Conservation (phyloP, 1,284 basidiomycete species). For the Ustanciosporium gigantosporum region DNA sequence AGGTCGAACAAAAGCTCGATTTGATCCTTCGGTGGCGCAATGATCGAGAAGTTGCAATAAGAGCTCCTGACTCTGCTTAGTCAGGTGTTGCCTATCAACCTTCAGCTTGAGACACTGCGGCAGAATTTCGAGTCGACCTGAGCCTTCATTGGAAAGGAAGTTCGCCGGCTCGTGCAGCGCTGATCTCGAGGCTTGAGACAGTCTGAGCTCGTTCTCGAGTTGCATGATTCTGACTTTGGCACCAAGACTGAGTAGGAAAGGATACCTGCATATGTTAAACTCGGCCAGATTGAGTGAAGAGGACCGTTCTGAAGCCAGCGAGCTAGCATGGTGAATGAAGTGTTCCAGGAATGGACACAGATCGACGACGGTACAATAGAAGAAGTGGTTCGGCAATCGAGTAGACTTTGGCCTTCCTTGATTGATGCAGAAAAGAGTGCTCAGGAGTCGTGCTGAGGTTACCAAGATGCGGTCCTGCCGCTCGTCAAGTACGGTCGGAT, state of each 20-base stretch:
- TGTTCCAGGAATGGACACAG: slow-evolving; percentile 33
- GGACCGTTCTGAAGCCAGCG: slow-evolving; percentile 1
- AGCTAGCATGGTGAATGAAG: slow-evolving; percentile 17
- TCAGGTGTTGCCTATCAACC: slow-evolving; percentile 8
- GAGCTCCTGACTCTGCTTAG: slow-evolving; percentile 17
- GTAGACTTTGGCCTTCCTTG: slow-evolving; percentile 1
- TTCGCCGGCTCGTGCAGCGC: neutral
- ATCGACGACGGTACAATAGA: slow-evolving; percentile 37
- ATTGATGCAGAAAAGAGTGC: slow-evolving; percentile 13
- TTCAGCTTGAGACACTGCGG: slow-evolving; percentile 11
- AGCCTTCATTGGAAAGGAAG: neutral
- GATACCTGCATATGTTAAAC: slow-evolving; percentile 20
- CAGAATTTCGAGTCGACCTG: slow-evolving; percentile 11
- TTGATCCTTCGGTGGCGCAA: neutral
- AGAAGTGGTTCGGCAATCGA: slow-evolving; percentile 8
- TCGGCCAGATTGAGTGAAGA: neutral
- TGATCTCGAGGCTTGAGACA: neutral
- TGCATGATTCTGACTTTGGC: slow-evolving; percentile 42
- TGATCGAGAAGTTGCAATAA: slow-evolving; percentile 16
- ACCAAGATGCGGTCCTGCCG: slow-evolving; percentile 16
- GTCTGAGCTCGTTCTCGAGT: slow-evolving; percentile 36
- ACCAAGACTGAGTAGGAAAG: slow-evolving; percentile 36
- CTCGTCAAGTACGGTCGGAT: slow-evolving; percentile 23
- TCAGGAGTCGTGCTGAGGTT: slow-evolving; percentile 4
- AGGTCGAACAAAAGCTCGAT: slow-evolving; percentile 3